Base-by-base conservation (phyloP, 2,329 filamentous ascomycete genomes). In the Ophiocordyceps camponoti-floridani region DNA sequence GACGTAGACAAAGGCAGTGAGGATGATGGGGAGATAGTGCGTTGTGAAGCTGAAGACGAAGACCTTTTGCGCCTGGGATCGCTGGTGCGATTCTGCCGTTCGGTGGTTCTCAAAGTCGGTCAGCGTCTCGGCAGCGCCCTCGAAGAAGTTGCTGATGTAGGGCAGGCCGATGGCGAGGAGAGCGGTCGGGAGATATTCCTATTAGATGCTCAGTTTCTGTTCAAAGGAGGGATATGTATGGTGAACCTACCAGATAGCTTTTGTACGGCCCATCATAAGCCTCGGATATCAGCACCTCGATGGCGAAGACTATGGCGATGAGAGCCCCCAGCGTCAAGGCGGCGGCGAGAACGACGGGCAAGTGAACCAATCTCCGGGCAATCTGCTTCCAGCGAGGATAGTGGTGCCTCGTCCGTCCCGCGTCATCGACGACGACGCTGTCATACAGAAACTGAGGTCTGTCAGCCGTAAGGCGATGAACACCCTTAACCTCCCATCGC, bases 1-100 rank as follows among this genome's bases (percentile, higher is more conserved):
- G 2, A 88, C 78, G 54, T 88, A 88, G 44, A 88, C 72, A 53
- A 87, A 88, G 0, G 83, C 82, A 0, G 82, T 87, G 7, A 88
- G 65, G 49, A 86, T 71, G 41, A 84, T 81, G 1, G 81, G 81
- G 1, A 86, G 68, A 55, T 87, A 88, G 4, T 83, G 82, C 12
- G 82, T 85, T 60, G 87, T 84, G 63, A 86, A 84, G 65, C 82
- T 84, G 56, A 88, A 72, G 31, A 84, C 69, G 47, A 87, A 86
- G 8, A 82, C 72, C 66, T 87, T 87, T 49, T 80, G 74, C 0
- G 79, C 83, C 50, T 83, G 67, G 0, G 81, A 78, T 48, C 76
- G 72, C 48, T 85, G 77, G 54, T 83, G 78, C 18, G 73, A 67
- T 43, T 80, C 77, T 30, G 77, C 69, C 0, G 81, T 86, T 45